Evolutionary conservation across 2,329 filamentous ascomycete species (phyloP).

Genomic region (Aspergillus puulaauensis): DNA sequence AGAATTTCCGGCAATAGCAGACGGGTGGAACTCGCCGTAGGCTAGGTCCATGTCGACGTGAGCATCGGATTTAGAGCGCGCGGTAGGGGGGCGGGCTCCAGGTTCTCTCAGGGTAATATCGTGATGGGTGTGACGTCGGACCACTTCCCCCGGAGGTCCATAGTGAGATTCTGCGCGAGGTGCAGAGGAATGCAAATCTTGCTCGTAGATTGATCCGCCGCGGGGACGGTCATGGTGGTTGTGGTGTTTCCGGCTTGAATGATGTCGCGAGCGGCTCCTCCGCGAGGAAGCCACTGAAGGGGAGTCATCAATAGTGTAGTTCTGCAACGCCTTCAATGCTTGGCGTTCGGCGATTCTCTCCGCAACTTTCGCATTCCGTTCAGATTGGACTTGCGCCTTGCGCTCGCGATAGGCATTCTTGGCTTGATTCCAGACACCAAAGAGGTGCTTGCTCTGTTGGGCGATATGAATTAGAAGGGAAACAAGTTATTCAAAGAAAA

Average conservation of each 20-base stretch:
- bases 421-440: constrained; percentile 89
- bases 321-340: constrained; percentile 59
- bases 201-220: constrained; percentile 27
- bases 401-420: constrained; percentile 84
- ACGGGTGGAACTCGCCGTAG: constrained; percentile 80
- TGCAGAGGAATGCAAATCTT: constrained; percentile 28
- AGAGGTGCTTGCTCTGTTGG: constrained; percentile 77
- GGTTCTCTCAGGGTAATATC: constrained; percentile 31
- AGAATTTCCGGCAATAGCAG: constrained; percentile 37
- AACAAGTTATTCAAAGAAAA: neutral
- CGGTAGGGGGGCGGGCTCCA: constrained; percentile 21
- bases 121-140: constrained; percentile 41
- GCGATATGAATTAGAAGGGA: constrained; percentile 14
- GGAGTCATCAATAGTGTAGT: constrained; percentile 49
- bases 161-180: constrained; percentile 23
- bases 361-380: constrained; percentile 60
- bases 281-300: constrained; percentile 45
- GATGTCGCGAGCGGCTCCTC: constrained; percentile 39
- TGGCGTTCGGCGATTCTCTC: constrained; percentile 58
- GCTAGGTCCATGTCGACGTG: constrained; percentile 85
- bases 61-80: constrained; percentile 33
- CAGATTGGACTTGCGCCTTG: constrained; percentile 75
- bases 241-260: constrained; percentile 29
- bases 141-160: constrained; percentile 23
- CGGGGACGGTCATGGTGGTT: constrained; percentile 19